Evolutionary conservation across 2,329 filamentous ascomycete species (phyloP), one percentile per base, ranked within the genome.

Genomic region (Exophiala spinifera): DNA sequence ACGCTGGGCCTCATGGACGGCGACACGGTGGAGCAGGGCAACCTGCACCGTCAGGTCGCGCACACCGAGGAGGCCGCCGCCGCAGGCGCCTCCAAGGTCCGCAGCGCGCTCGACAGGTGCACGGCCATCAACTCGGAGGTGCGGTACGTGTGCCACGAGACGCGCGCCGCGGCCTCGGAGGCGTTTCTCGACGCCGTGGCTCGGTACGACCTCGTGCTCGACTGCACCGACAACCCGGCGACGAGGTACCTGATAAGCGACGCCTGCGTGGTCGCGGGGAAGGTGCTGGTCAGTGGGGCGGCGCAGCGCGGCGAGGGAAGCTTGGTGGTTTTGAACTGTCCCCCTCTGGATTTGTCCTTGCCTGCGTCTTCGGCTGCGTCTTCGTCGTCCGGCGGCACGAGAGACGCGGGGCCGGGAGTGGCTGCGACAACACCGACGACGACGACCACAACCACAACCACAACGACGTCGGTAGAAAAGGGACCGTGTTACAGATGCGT

Each of bases 401-500:
- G n/a, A n/a, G n/a, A n/a, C n/a, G n/a, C n/a, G n/a, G n/a, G n/a
- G n/a, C n/a, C n/a, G n/a, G n/a, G n/a, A n/a, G n/a, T n/a, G n/a
- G n/a, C n/a, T n/a, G n/a, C n/a, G n/a, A n/a, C n/a, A n/a, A n/a
- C n/a, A n/a, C n/a, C n/a, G n/a, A n/a, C n/a, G n/a, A n/a, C n/a
- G n/a, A n/a, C n/a, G n/a, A n/a, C n/a, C n/a, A n/a, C n/a, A n/a
- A n/a, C n/a, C n/a, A n/a, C n/a, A n/a, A n/a, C n/a, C n/a, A n/a
- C n/a, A n/a, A n/a, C n/a, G 28, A 40, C 6, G 50, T 5, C 4
- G 31, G 54, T 15, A 5, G 53, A 73, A 0, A 86, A 87, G 31
- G 88, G 91, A 0, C 91, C 92, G 0, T 99, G 94, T 71, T 99
- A 99, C 71, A 81, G 94, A 39, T 99, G 94, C 67, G 82, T 97